phyloP scores from a whole-genome alignment of 1,284 basidiomycete genomes.

The Lignosus rhinocerotis region DNA sequence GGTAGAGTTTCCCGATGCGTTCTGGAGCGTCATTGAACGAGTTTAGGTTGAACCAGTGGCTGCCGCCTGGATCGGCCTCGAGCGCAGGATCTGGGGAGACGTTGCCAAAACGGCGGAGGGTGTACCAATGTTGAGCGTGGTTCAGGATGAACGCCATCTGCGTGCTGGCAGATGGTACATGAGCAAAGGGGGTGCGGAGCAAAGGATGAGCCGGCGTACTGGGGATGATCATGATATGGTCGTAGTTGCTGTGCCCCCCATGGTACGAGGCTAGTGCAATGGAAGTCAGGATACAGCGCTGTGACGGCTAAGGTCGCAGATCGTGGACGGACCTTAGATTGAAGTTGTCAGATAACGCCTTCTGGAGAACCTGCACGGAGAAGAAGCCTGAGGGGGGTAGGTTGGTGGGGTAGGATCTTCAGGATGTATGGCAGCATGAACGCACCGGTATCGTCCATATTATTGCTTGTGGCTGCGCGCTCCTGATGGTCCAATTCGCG shows the following conservation, averaged over 20 bases:
- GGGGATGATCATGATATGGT: slow-evolving; percentile 72
- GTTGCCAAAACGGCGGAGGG: slow-evolving; percentile 79
- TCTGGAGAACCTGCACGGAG: slow-evolving; percentile 80
- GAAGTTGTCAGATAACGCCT: slow-evolving; percentile 77
- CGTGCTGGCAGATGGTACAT: slow-evolving; percentile 44
- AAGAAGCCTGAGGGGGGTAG: slow-evolving; percentile 70
- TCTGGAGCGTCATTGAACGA: slow-evolving; percentile 73
- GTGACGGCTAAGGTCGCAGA: slow-evolving; percentile 1
- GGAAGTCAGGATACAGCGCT: neutral
- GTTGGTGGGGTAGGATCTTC: slow-evolving; percentile 16
- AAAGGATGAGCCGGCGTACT: slow-evolving; percentile 51
- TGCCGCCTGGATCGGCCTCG: slow-evolving; percentile 48
- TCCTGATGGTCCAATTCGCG: slow-evolving; percentile 45
- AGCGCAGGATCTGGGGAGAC: slow-evolving; percentile 37
- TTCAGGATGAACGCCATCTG: slow-evolving; percentile 91
- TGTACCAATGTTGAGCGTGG: slow-evolving; percentile 86
- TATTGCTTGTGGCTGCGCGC: slow-evolving; percentile 52
- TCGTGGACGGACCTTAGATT: slow-evolving; percentile 61
- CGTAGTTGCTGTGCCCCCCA: slow-evolving; percentile 88
- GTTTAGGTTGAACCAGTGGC: slow-evolving; percentile 92
- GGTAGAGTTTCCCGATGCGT: slow-evolving; percentile 83
- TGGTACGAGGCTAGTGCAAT: slow-evolving; percentile 55
- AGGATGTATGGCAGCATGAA: neutral
- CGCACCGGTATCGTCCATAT: slow-evolving; percentile 89
- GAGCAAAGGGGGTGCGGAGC: neutral